Conservation (phyloP, 2,329 filamentous ascomycete genomes). For the Blastomyces percursus region DNA sequence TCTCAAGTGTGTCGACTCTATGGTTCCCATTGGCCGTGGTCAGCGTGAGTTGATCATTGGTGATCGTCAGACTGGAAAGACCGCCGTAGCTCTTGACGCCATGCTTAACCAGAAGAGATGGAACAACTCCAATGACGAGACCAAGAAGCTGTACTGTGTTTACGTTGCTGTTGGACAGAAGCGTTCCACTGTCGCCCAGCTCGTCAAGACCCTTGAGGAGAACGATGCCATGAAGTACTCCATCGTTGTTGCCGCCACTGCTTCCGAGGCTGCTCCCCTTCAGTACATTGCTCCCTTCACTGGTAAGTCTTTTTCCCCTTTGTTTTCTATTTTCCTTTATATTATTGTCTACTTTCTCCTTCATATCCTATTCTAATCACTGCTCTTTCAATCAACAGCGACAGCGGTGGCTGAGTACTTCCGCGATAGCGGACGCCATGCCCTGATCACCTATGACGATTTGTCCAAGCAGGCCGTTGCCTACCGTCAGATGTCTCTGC, state of each 20-base stretch:
- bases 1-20: constrained; percentile 98
- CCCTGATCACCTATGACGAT: constrained; percentile 87
- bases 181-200: constrained; percentile 96
- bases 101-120: constrained; percentile 99
- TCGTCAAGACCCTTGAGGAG: constrained; percentile 99
- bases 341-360: constrained; percentile 2
- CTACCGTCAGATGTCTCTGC: constrained; percentile 97
- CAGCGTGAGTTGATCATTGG: constrained; percentile 99
- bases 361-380: neutral
- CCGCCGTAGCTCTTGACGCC: constrained; percentile 91
- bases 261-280: constrained; percentile 89
- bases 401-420: constrained; percentile 58
- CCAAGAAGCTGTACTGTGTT: constrained; percentile 98
- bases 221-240: constrained; percentile 99
- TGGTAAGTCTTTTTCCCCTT: constrained; percentile 26
- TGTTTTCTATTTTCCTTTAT: neutral
- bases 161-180: constrained; percentile 99
- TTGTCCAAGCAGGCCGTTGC: constrained; percentile 96
- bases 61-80: constrained; percentile 99
- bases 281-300: constrained; percentile 95
- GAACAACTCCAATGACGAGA: constrained; percentile 79
- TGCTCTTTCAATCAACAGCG: no score
- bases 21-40: constrained; percentile 99
- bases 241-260: constrained; percentile 86
- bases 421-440: constrained; percentile 75